phyloP scores from a whole-genome alignment of 2,329 filamentous ascomycete species.

The Arthroderma sp. region DNA sequence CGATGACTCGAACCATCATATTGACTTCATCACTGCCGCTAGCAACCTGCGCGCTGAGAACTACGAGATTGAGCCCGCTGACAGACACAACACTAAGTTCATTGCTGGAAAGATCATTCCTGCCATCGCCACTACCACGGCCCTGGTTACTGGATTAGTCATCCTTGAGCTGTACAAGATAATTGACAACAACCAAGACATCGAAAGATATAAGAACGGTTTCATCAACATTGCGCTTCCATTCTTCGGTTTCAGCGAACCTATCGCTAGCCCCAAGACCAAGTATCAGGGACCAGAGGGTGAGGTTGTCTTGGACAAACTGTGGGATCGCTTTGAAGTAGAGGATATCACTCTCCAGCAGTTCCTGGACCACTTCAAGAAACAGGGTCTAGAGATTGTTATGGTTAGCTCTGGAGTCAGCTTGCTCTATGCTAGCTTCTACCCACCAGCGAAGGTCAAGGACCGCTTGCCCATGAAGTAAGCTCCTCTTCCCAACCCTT shows the following conservation, averaged over 20 bases:
- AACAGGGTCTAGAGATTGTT: constrained; percentile 66
- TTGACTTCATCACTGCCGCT: constrained; percentile 95
- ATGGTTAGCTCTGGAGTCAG: constrained; percentile 98
- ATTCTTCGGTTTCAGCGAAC: constrained; percentile 97
- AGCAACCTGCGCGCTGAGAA: constrained; percentile 95
- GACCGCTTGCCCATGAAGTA: constrained; percentile 63
- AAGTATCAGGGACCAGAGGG: constrained; percentile 72
- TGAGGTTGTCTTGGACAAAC: constrained; percentile 75
- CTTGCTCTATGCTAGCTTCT: constrained; percentile 87
- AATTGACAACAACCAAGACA: constrained; percentile 86
- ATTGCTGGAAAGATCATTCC: constrained; percentile 99
- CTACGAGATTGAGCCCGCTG: constrained; percentile 88
- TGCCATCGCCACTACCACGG: constrained; percentile 93
- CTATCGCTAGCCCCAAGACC: constrained; percentile 85
- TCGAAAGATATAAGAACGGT: constrained; percentile 98
- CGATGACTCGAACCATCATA: constrained; percentile 94
- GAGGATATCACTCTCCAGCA: constrained; percentile 73
- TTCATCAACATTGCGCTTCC: constrained; percentile 93
- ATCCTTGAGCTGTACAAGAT: constrained; percentile 93
- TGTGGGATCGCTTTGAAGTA: constrained; percentile 95
- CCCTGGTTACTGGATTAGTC: constrained; percentile 85
- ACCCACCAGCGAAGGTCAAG: constrained; percentile 68
- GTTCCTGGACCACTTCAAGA: constrained; percentile 70
- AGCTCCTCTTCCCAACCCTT: constrained; percentile 25
- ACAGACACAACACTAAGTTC: constrained; percentile 97